Percentiles rank a stretch among this genome's conserved stretches.
Evolutionary conservation across 106 monocot species (phyloP).

Genomic region (Acorus calamus): DNA sequence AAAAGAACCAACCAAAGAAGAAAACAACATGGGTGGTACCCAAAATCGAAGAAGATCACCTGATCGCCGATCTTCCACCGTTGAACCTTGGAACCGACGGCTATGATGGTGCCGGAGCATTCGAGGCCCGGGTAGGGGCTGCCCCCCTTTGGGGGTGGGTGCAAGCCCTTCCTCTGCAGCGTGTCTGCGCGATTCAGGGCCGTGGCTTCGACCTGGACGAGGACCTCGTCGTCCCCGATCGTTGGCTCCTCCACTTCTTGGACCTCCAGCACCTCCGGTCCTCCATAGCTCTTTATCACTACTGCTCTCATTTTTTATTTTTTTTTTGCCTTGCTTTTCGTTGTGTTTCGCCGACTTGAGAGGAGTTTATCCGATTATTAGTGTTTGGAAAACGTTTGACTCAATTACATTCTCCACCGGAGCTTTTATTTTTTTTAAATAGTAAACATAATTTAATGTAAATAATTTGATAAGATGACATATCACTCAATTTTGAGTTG

Average conservation of each 20-base stretch:
- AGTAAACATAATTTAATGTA: too few species aligned
- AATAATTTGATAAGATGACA: too few species aligned
- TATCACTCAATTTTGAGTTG: too few species aligned
- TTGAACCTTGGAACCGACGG: conserved; percentile 43
- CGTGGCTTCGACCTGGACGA: conserved; percentile 64
- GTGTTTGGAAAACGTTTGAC: too few species aligned
- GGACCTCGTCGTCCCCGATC: conserved; percentile 45
- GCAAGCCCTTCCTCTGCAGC: conserved; percentile 50
- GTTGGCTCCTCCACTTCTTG: conserved; percentile 51
- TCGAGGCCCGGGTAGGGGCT: conserved; percentile 80
- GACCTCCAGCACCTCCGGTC: conserved; percentile 63
- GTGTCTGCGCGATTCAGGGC: conserved; percentile 81
- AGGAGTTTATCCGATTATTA: too few species aligned
- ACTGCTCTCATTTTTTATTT: conserved; percentile 55
- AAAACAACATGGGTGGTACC: background rate
- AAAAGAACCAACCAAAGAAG: background rate
- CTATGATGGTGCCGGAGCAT: conserved; percentile 73
- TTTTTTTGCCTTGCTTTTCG: too few species aligned
- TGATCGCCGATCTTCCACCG: conserved; percentile 78
- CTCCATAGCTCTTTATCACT: conserved; percentile 61
- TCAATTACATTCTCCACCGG: too few species aligned
- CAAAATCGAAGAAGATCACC: conserved; percentile 14
- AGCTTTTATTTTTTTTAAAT: too few species aligned
- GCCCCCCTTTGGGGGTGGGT: conserved; percentile 57
- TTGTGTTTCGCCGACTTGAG: too few species aligned